Base-by-base conservation (phyloP, 2,329 filamentous ascomycete genomes). In the Xylariaceae sp. region DNA sequence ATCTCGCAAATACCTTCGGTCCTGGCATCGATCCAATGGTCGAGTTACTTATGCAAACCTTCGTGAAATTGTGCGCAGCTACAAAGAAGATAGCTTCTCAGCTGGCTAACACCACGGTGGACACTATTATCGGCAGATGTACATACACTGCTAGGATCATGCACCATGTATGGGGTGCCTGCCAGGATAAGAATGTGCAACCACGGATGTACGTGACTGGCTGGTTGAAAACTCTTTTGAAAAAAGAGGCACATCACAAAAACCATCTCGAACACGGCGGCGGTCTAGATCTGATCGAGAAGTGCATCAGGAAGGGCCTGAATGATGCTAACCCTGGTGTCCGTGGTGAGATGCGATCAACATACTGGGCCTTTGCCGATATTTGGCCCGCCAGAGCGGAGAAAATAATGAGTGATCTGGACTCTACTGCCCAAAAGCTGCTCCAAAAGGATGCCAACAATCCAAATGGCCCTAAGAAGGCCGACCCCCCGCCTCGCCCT, bases 1-100 rank as follows among this genome's bases (percentile, higher is more conserved):
- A 97, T 49, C 71, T 95, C 19, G 89, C 89, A 15, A 78, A 76
- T 51, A 81, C 77, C 8, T 81, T 87, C 34, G 89, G 89, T 1
- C 76, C 88, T 2, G 84, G 76, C 31, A 81, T 96, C 56, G 91
- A 97, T 56, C 78, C 85, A 9, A 87, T 95, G 81, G 85, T 93
- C 7, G 91, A 97, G 65, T 79, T 96, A 38, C 73, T 96, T 17
- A 79, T 97, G 66, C 89, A 95, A 58, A 85, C 81, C 19, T 80
- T 96, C 54, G 81, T 97, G 68, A 96, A 95, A 65, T 78, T 96
- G 49, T 90, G 85, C 51, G 88, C 83, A 9, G 83, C 83, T 18
- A 94, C 91, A 36, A 98, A 98, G 66, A 95, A 94, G 64, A 95
- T 98, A 52, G 83, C 80, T 43, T 89, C 89, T 1, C 84, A 95